A percentile compares a stretch with the other conserved stretches of the same genome.
These are phyloP conservation scores for Microbotryum violaceum DNA, from an alignment of 1,284 basidiomycete genomes.

Conservation along the genomic window DNA sequence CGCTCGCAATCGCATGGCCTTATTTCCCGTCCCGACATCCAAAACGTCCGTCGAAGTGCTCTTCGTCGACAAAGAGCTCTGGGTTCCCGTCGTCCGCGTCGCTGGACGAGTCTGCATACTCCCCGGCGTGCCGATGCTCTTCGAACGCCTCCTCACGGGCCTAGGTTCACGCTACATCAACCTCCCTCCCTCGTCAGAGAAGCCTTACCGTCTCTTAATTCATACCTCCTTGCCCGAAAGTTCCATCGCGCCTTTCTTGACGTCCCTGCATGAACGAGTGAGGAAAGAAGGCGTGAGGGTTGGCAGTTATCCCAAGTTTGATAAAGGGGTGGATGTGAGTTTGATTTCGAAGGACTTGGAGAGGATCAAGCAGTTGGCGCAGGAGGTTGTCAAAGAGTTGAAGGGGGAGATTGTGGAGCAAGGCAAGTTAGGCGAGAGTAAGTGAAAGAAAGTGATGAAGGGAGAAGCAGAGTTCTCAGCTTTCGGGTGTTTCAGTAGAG, in stretches of 20 bases:
- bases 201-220: slow-evolving; percentile 32
- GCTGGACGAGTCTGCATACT: slow-evolving; percentile 42
- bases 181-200: slow-evolving; percentile 30
- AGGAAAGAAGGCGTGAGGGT: slow-evolving; percentile 60
- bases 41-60: slow-evolving; percentile 29
- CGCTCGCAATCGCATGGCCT: slow-evolving; percentile 30
- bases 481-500: too few relatives aligned
- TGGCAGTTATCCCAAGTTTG: slow-evolving; percentile 35
- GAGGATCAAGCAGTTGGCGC: slow-evolving; percentile 51
- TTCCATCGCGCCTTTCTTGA: slow-evolving; percentile 79
- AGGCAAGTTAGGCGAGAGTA: slow-evolving; percentile 39
- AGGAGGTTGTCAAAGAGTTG: slow-evolving; percentile 51
- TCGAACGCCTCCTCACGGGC: slow-evolving; percentile 34
- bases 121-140: slow-evolving; percentile 41
- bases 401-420: slow-evolving; percentile 46
- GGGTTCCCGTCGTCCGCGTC: slow-evolving; percentile 45
- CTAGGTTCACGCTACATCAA: slow-evolving; percentile 31
- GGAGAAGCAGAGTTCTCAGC: too few relatives aligned
- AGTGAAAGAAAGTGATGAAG: too few relatives aligned
- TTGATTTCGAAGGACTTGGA: slow-evolving; percentile 66
- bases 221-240: slow-evolving; percentile 68
- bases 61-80: slow-evolving; percentile 35
- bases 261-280: slow-evolving; percentile 64
- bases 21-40: slow-evolving; percentile 25
- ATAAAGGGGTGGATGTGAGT: slow-evolving; percentile 60